These are phyloP conservation scores for Linnemannia elongata DNA, from an alignment of 192 early-diverging fungal genomes.

Conservation along the genomic window DNA sequence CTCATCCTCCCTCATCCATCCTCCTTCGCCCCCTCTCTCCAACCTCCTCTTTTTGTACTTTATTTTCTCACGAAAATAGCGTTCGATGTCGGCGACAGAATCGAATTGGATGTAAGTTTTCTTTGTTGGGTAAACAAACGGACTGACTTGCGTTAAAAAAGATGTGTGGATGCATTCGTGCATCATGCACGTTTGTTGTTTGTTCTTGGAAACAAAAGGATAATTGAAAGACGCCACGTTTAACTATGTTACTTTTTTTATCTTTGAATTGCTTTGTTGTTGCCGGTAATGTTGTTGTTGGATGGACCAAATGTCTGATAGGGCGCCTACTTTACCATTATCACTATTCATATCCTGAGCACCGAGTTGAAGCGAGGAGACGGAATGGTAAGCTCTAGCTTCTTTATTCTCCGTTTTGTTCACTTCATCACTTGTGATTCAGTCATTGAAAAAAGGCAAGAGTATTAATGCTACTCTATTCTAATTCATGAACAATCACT, in stretches of 20 bases:
- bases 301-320: background rate
- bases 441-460: background rate
- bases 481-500: background rate
- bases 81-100: slow-evolving; percentile 43
- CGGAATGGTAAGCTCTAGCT: slow-evolving; percentile 28
- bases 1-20: background rate
- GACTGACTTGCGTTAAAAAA: too few species aligned
- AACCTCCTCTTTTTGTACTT: too few species aligned
- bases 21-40: too few species aligned
- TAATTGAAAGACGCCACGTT: background rate
- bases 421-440: background rate
- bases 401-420: background rate
- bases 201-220: background rate
- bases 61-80: slow-evolving; percentile 10
- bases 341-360: slow-evolving; percentile 42
- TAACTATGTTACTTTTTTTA: background rate
- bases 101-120: slow-evolving; percentile 30
- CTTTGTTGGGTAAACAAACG: background rate
- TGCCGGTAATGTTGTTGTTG: background rate
- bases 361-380: slow-evolving; percentile 48
- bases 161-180: background rate
- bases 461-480: background rate
- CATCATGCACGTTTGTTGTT: background rate
- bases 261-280: background rate
- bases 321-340: slow-evolving; percentile 33